Base-by-base conservation (phyloP, 202 grass and related monocot species). In the Panicum virgatum region DNA sequence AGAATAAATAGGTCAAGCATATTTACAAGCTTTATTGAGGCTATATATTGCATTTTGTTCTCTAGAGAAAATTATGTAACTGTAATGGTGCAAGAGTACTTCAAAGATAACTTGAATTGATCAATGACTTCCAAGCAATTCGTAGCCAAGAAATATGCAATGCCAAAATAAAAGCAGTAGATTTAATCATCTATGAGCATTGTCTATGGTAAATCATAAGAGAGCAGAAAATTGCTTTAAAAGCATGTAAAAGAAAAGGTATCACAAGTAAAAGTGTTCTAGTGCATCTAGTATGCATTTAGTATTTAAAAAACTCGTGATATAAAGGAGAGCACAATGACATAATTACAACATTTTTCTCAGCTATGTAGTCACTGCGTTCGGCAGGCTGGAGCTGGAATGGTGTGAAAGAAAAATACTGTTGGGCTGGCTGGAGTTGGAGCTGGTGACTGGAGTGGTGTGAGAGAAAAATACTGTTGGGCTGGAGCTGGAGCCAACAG, bases 21-120 rank as follows among this genome's bases (percentile, higher is more conserved):
- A 60, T 30, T 13, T 78, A 72, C 47, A 52, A 77, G 44, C 23
- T 71, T 61, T 26, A 78, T 9, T 47, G 38, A 87, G 63, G 58
- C 57, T 83, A 87, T 7, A 56, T 48, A 47, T 15, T 47, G 15
- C 34, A 14, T 56, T 77, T 47, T 12, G 22, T 19, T 51, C 5
- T 50, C 19, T 12, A 15, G 15, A 45, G 43, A 45, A 50, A 50
- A 5, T 50, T 12, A 4, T 16, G 47, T 50, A 18, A 18, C 47
- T 16, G 47, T 50, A 50, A 18, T 50, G 45, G 47, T 50, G 20
- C 48, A 20, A 19, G 5, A 7, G 18, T 20, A 62, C 34, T 27
- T 1, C 65, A 42, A 3, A 51, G 40, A 79, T 77, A n/a, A 7
- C 12, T 79, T 42, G 8, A 63, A 80, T 13, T 42, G 53, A 3